These are phyloP conservation scores for Pseudogymnoascus sp. DNA, from an alignment of 2,329 filamentous ascomycete genomes.

Conservation along the genomic window DNA sequence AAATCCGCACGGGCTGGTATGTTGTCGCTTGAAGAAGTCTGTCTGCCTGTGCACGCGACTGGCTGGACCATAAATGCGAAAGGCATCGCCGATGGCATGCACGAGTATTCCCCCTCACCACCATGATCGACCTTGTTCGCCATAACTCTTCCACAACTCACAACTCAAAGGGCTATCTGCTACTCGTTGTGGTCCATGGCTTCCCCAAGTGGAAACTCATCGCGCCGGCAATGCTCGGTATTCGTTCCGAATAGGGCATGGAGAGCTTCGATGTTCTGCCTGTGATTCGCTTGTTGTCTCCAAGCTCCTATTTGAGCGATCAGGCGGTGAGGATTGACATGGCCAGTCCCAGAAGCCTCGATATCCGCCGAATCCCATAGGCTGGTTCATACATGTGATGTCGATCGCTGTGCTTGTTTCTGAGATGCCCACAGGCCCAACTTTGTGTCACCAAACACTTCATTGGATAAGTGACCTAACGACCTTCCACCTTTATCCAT, in stretches of 20 bases:
- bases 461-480: background rate
- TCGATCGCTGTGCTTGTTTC: slow-evolving; percentile 5
- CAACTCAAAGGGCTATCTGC: background rate
- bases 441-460: background rate
- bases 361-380: background rate
- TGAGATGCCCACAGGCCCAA: background rate
- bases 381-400: slow-evolving; percentile 7
- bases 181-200: background rate
- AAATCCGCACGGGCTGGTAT: background rate
- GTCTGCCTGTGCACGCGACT: slow-evolving; percentile 1
- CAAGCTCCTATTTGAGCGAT: background rate
- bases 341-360: background rate
- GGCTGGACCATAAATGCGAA: background rate
- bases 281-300: background rate
- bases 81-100: background rate
- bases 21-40: background rate
- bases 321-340: background rate
- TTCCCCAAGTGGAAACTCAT: slow-evolving; percentile 3
- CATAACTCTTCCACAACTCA: background rate
- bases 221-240: slow-evolving; percentile 2
- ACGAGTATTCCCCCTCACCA: background rate
- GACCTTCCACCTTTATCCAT: background rate
- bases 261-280: background rate
- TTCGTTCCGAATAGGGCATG: slow-evolving; percentile 5
- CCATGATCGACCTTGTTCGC: background rate